phyloP scores from a whole-genome alignment of 2,329 filamentous ascomycete genomes.

The Phaeosphaeriaceae sp. region DNA sequence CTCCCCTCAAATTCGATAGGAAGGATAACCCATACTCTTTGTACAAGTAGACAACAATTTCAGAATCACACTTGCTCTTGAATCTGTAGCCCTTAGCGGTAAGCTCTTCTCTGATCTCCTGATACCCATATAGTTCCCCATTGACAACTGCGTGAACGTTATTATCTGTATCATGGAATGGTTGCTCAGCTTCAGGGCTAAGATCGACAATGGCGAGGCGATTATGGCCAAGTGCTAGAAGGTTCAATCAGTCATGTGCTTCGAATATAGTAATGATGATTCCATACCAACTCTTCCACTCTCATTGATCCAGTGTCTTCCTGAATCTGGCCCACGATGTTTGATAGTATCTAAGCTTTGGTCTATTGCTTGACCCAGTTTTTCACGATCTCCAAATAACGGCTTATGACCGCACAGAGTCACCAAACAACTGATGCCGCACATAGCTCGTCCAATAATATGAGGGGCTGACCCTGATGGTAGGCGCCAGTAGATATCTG shows the following conservation, averaged over 20 bases:
- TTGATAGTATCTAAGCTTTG: conserved; percentile 36
- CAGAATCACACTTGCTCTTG: conserved; percentile 56
- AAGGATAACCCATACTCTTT: conserved; percentile 54
- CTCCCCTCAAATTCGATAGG: conserved; percentile 58
- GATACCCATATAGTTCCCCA: conserved; percentile 65
- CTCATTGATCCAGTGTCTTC: conserved; percentile 55
- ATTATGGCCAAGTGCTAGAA: conserved; percentile 31
- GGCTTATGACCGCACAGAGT: conserved; percentile 18
- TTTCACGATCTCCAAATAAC: conserved; percentile 3
- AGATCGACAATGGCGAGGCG: conserved; percentile 37
- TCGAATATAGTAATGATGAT: not conserved
- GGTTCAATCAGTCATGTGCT: conserved; percentile 12
- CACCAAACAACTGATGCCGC: conserved; percentile 22
- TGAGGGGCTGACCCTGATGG: not conserved
- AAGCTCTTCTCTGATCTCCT: conserved; percentile 51
- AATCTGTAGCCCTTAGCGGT: conserved; percentile 52
- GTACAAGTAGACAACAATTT: conserved; percentile 60
- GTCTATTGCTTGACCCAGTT: conserved; percentile 16
- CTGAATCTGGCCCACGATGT: conserved; percentile 56
- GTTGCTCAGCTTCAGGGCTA: conserved; percentile 27
- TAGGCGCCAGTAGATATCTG: too few species aligned
- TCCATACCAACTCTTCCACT: conserved; percentile 51
- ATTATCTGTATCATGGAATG: conserved; percentile 25
- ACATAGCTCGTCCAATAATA: conserved; percentile 8
- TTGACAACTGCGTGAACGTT: conserved; percentile 63